Conservation (phyloP, 2,329 filamentous ascomycete species). For the Phaeosphaeria sp. region DNA sequence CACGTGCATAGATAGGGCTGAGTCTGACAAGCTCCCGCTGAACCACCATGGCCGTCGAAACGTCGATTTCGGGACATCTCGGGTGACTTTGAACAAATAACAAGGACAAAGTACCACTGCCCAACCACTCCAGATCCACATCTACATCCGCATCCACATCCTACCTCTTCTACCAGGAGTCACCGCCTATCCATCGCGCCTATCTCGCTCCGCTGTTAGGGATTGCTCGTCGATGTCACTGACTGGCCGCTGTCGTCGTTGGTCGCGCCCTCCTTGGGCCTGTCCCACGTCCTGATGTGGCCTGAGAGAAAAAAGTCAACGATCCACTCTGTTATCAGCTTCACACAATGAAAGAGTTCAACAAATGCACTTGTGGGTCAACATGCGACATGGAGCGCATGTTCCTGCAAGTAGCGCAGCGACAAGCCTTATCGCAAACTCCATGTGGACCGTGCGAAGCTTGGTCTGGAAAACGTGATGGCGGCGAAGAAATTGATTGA, state of each 20-base stretch:
- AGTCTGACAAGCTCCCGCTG: slow-evolving; percentile 21
- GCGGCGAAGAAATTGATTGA: slow-evolving; percentile 30
- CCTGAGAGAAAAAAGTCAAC: slow-evolving; percentile 55
- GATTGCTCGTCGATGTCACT: slow-evolving; percentile 20
- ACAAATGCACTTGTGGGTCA: slow-evolving; percentile 14
- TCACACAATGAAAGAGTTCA: slow-evolving; percentile 13
- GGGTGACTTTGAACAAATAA: neutral
- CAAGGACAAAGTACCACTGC: neutral
- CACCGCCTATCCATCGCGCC: neutral
- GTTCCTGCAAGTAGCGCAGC: slow-evolving; percentile 31
- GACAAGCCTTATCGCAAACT: slow-evolving; percentile 31
- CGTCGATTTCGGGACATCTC: neutral
- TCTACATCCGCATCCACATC: neutral
- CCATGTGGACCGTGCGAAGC: slow-evolving; percentile 2
- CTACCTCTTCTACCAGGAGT: neutral
- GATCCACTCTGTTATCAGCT: slow-evolving; percentile 27
- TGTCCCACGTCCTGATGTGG: slow-evolving; percentile 76
- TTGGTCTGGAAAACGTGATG: neutral
- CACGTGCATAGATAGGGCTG: slow-evolving; percentile 21
- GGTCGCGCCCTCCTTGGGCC: slow-evolving; percentile 60
- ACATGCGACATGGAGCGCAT: slow-evolving; percentile 19
- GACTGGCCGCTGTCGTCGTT: slow-evolving; percentile 40
- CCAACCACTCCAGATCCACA: neutral
- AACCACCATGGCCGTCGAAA: neutral
- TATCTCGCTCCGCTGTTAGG: neutral